Conservation (phyloP, 75 land plant genomes). For the Sequoiadendron giganteum region DNA sequence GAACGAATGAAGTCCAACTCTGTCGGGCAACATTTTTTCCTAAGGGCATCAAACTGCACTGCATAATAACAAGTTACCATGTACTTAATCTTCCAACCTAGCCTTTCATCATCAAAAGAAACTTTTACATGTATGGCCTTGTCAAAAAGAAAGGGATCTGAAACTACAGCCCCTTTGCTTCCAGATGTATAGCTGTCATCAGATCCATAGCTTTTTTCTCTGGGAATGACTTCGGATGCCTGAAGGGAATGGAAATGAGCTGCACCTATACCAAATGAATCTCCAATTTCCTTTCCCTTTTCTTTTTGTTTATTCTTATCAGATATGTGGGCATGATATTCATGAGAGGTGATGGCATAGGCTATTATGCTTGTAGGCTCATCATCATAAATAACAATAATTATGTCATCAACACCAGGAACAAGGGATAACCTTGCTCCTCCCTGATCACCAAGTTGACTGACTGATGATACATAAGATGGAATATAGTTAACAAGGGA, state of each 20-base stretch:
- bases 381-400: constrained; percentile 81
- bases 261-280: constrained; percentile 27
- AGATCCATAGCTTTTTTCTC: constrained; percentile 33
- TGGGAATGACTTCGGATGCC: constrained; percentile 16
- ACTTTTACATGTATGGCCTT: constrained; percentile 62
- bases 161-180: constrained; percentile 28
- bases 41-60: constrained; percentile 75
- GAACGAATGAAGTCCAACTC: constrained; percentile 82
- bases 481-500: constrained; percentile 33
- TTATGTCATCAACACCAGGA: constrained; percentile 69
- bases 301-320: constrained; percentile 19
- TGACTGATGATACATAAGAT: constrained; percentile 33
- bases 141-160: constrained; percentile 44
- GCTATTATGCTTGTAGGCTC: constrained; percentile 94
- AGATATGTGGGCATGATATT: constrained; percentile 54
- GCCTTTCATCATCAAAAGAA: constrained; percentile 55
- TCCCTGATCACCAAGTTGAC: constrained; percentile 35
- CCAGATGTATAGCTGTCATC: constrained; percentile 43
- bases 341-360: constrained; percentile 65
- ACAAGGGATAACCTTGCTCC: constrained; percentile 61
- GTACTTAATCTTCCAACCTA: constrained; percentile 56
- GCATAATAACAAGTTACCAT: constrained; percentile 82
- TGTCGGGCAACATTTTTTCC: constrained; percentile 71
- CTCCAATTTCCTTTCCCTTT: constrained; percentile 25
- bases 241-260: constrained; percentile 19